These are phyloP conservation scores for Pelargonium cotyledonis DNA, from an alignment of 441 rosid species.

Conservation along the genomic window DNA sequence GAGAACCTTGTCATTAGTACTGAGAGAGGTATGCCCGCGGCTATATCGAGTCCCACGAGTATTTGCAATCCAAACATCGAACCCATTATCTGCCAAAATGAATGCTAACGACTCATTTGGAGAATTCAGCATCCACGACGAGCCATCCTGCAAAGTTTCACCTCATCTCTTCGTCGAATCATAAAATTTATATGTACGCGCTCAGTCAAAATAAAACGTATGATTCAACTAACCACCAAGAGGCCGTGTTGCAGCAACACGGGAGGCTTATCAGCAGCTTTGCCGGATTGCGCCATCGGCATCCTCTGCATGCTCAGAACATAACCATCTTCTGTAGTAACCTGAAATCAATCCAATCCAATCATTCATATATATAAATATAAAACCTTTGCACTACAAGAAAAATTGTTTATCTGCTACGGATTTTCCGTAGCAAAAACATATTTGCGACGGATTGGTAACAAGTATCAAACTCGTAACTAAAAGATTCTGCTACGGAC, in stretches of 20 bases:
- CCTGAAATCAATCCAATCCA: slow-evolving; percentile 14
- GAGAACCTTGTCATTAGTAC: slow-evolving; percentile 23
- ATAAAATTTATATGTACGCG: neutral
- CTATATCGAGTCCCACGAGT: slow-evolving; percentile 35
- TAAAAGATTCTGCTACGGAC: no score
- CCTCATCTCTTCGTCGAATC: no score
- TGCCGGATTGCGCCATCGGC: slow-evolving; percentile 23
- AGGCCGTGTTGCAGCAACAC: slow-evolving; percentile 33
- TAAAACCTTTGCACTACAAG: neutral
- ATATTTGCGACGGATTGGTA: no score
- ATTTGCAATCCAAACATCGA: slow-evolving; percentile 40
- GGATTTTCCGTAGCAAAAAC: no score
- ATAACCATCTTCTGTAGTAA: slow-evolving; percentile 32
- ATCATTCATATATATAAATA: no score
- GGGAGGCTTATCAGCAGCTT: slow-evolving; percentile 26
- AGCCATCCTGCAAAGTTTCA: slow-evolving; percentile 21
- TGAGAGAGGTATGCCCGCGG: slow-evolving; percentile 30
- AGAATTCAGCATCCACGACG: slow-evolving; percentile 26
- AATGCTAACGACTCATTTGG: slow-evolving; percentile 24
- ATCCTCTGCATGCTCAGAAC: slow-evolving; percentile 34
- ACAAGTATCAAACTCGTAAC: no score
- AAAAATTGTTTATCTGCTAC: no score
- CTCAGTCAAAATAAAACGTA: no score
- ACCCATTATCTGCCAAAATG: slow-evolving; percentile 33
- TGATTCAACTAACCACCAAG: slow-evolving; percentile 19